These are phyloP conservation scores for Ajuga chamaepitys DNA, from an alignment of 257 asterid genomes.

Conservation along the genomic window DNA sequence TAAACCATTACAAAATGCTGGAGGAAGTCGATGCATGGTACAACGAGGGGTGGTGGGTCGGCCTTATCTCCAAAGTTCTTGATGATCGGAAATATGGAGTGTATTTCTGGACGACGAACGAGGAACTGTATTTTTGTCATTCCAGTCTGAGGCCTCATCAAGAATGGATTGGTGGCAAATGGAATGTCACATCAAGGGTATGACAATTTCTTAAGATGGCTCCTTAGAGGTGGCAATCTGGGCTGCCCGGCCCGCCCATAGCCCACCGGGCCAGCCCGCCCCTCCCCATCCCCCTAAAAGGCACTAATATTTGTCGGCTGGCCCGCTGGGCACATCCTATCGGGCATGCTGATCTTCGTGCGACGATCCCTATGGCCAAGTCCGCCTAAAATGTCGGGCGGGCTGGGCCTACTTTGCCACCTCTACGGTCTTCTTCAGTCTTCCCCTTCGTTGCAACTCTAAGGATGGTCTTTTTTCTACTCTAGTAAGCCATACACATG, in stretches of 20 bases:
- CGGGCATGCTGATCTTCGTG: no score
- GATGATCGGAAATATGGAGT: constrained; percentile 36
- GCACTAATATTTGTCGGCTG: no score
- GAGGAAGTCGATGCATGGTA: constrained; percentile 69
- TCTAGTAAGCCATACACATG: background rate
- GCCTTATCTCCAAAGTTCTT: constrained; percentile 41
- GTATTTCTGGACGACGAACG: constrained; percentile 49
- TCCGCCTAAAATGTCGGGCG: no score
- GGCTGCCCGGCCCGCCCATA: no score
- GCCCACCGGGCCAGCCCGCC: no score
- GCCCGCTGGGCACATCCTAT: no score
- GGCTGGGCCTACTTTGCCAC: no score
- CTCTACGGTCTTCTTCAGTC: background rate
- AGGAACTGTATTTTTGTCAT: constrained; percentile 38
- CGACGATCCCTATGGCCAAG: no score
- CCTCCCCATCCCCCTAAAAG: no score
- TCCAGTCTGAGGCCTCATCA: constrained; percentile 50
- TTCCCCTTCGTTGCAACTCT: background rate
- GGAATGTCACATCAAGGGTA: constrained; percentile 44
- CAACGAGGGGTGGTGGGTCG: constrained; percentile 82
- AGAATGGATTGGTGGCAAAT: constrained; percentile 60
- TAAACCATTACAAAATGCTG: constrained; percentile 33
- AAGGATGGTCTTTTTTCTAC: background rate
- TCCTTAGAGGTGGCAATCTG: no score
- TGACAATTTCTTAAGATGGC: background rate